These are phyloP conservation scores for Clarireedia paspali DNA, from an alignment of 2,329 filamentous ascomycete species.

Conservation along the genomic window DNA sequence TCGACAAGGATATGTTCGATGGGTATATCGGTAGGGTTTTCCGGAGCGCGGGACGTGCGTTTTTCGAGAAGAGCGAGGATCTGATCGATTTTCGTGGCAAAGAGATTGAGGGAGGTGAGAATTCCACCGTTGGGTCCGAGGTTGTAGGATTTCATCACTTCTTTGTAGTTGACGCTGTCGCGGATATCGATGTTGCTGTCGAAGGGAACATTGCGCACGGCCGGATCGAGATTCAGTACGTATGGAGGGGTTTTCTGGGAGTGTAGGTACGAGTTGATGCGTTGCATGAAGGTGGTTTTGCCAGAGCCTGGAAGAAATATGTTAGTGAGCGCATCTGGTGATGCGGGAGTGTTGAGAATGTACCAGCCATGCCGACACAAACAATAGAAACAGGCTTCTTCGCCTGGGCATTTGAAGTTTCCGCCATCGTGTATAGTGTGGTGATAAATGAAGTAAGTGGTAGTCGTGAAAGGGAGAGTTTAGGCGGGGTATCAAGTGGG, in stretches of 20 bases:
- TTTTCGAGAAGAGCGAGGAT: conserved; percentile 86
- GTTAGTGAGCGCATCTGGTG: conserved; percentile 1
- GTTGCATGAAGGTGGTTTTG: conserved; percentile 99
- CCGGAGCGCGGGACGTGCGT: conserved; percentile 59
- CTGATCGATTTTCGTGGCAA: conserved; percentile 97
- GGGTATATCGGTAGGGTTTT: conserved; percentile 50
- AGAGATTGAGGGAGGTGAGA: conserved; percentile 88
- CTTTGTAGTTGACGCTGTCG: conserved; percentile 97
- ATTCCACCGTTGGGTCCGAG: conserved; percentile 96
- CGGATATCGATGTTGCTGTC: conserved; percentile 98
- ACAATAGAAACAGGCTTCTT: conserved; percentile 69
- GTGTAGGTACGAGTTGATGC: conserved; percentile 91
- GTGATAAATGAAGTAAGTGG: neutral
- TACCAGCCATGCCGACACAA: conserved; percentile 94
- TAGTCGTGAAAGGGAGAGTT: conserved; percentile 7
- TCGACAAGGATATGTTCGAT: conserved; percentile 86
- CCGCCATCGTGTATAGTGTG: conserved; percentile 31
- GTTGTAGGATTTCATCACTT: conserved; percentile 99
- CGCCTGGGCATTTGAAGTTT: conserved; percentile 21
- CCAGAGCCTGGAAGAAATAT: conserved; percentile 58
- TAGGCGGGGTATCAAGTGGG: conserved; percentile 22
- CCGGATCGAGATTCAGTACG: conserved; percentile 94
- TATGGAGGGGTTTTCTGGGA: conserved; percentile 75
- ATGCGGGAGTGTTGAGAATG: conserved; percentile 3
- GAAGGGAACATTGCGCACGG: conserved; percentile 87